These are phyloP conservation scores for Blastobotrys arbuscula DNA, from an alignment of 1,139 yeast genomes.

Conservation along the genomic window DNA sequence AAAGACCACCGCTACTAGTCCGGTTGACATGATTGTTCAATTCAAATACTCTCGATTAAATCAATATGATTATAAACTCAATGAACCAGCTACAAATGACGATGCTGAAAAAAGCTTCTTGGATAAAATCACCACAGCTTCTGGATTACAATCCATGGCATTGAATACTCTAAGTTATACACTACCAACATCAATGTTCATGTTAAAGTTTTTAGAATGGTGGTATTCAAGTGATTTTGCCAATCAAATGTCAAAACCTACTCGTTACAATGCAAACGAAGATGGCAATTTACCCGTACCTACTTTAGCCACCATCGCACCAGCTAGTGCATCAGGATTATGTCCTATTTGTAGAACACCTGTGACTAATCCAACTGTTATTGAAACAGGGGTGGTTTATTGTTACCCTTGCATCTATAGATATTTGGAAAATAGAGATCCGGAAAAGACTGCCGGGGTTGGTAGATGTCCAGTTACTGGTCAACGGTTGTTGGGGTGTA, in stretches of 20 bases:
- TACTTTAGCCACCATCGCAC: constrained; percentile 5
- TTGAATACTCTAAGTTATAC: constrained; percentile 35
- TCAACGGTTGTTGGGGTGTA: constrained; percentile 63
- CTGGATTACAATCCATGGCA: constrained; percentile 11
- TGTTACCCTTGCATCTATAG: constrained; percentile 83
- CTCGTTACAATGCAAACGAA: constrained; percentile 41
- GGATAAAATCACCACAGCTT: constrained; percentile 8
- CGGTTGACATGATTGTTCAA: constrained; percentile 56
- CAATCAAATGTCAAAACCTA: constrained; percentile 50
- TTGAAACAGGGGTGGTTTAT: constrained; percentile 88
- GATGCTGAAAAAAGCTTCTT: constrained; percentile 8
- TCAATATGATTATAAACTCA: constrained; percentile 52
- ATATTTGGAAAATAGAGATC: constrained; percentile 45
- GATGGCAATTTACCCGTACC: constrained; percentile 50
- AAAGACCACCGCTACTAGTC: constrained; percentile 54
- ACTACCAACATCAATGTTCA: constrained; percentile 79
- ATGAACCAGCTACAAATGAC: constrained; percentile 24
- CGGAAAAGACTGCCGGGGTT: constrained; percentile 38
- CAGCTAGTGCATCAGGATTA: constrained; percentile 12
- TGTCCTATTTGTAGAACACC: constrained; percentile 73
- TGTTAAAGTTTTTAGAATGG: constrained; percentile 89
- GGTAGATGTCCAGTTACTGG: constrained; percentile 89
- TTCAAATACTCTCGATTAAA: constrained; percentile 68
- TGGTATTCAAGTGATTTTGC: constrained; percentile 83
- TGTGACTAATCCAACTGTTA: constrained; percentile 73